Base-by-base conservation (phyloP, 1,139 yeast genomes). In the Pneumocystis wakefieldiae region DNA sequence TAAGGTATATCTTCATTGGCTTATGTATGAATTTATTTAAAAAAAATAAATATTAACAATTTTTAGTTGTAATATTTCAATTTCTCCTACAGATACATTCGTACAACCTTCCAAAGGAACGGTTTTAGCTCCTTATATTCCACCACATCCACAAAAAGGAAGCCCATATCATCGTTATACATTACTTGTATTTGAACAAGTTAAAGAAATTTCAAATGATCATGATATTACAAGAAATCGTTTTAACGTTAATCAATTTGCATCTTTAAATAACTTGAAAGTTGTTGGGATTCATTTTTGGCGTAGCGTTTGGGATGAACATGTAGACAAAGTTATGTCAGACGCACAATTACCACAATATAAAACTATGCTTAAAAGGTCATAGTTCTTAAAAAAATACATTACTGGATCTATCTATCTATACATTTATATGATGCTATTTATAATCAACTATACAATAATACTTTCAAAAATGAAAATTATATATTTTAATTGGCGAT, bases 211-310 rank as follows among this genome's bases (percentile, higher is more conserved):
- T 64, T 70, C 57, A 53, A 57, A 66, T 17, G 71, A 72, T 42
- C 68, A 73, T 19, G 64, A 69, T 24, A 69, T 70, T 8, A 68
- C 66, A 28, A 75, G 83, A 67, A 80, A 79, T 15, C 71, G 76
- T 62, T 92, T 92, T 71, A 82, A 89, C 70, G 85, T 92, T 66
- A 82, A 97, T 72, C 69, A 72, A 6, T 90, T 89, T 73, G 87
- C 80, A 15, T 77, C 76, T 5, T 67, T 74, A 8, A 73, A 87
- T 72, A 73, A 77, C 1, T 79, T 92, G 69, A 76, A 78, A 35
- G 83, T 97, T 0, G 83, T 91, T 59, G 97, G 98, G 37, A 97
- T 95, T 1, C 95, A 88, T 73, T 80, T 89, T 61, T 92, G 96
- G 95, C 83, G 98, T 79, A 84, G 86, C 70, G 77, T 75, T 59